Evolutionary conservation across 306 rosid species (phyloP).

Genomic region (Herpetospermum pedunculosum): DNA sequence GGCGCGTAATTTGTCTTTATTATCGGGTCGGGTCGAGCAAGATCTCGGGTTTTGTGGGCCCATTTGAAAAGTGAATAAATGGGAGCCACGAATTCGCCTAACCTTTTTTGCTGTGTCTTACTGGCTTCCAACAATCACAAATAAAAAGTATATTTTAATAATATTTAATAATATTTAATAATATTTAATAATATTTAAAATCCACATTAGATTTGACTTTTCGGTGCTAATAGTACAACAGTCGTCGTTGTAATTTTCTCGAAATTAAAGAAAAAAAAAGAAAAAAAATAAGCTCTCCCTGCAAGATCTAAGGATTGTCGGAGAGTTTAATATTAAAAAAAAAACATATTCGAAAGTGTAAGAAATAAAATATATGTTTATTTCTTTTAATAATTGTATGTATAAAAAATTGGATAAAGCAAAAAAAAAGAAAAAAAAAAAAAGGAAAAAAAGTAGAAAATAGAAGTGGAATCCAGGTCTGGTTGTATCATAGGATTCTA

Average conservation of each 20-base stretch:
- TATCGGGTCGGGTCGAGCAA: not conserved
- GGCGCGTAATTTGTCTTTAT: not conserved
- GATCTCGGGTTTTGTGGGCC: not conserved
- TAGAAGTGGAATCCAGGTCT: not conserved
- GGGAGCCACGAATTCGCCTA: not conserved
- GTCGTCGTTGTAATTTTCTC: not conserved
- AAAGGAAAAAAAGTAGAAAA: not conserved
- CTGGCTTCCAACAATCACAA: not conserved
- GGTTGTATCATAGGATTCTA: not conserved
- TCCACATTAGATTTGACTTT: not conserved
- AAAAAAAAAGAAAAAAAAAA: too few relatives aligned
- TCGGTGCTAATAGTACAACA: not conserved
- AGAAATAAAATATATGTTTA: not conserved
- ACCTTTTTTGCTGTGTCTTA: not conserved
- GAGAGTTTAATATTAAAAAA: not conserved
- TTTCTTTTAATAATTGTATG: not conserved
- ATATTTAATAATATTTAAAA: too few relatives aligned
- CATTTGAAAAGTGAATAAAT: not conserved
- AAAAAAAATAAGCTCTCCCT: not conserved
- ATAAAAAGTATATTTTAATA: not conserved
- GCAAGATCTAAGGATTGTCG: slow-evolving; percentile 4
- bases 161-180: too few relatives aligned
- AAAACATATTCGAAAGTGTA: too few relatives aligned
- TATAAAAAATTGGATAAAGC: too few relatives aligned
- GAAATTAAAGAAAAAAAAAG: not conserved